Conservation (phyloP, 306 rosid species). For the Prosopis cineraria region DNA sequence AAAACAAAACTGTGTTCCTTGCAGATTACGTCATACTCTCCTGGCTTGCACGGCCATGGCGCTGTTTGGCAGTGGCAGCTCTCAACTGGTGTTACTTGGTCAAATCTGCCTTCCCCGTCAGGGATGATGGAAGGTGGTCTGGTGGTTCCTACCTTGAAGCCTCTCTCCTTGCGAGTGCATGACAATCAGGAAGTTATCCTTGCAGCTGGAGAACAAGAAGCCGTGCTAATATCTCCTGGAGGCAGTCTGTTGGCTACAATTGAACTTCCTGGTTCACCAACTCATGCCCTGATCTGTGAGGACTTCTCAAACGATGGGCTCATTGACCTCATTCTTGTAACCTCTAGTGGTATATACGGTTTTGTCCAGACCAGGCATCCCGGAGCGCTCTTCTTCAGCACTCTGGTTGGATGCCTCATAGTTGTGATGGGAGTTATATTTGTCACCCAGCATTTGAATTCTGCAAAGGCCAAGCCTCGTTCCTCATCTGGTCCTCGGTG, state of each 20-base stretch:
- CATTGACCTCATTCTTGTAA: conserved; percentile 82
- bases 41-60: conserved; percentile 88
- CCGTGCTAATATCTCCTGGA: conserved; percentile 81
- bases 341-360: conserved; percentile 84
- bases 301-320: conserved; percentile 98
- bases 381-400: conserved; percentile 96
- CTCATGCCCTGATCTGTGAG: conserved; percentile 74
- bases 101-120: conserved; percentile 93
- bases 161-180: conserved; percentile 63
- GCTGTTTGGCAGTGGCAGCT: conserved; percentile 97
- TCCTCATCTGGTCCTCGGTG: conserved; percentile 57
- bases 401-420: conserved; percentile 87
- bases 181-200: conserved; percentile 79
- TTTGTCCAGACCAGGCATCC: conserved; percentile 97
- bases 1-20: conserved; percentile 24
- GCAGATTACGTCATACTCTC: conserved; percentile 95
- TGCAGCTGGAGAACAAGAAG: conserved; percentile 98
- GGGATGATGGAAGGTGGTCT: conserved; percentile 90
- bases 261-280: conserved; percentile 87
- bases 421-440: conserved; percentile 91
- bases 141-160: conserved; percentile 86
- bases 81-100: conserved; percentile 87
- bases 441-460: conserved; percentile 89
- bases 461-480: conserved; percentile 87
- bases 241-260: conserved; percentile 70